Conservation (phyloP, 2,329 filamentous ascomycete genomes). For the Chrysosporium queenslandicum region DNA sequence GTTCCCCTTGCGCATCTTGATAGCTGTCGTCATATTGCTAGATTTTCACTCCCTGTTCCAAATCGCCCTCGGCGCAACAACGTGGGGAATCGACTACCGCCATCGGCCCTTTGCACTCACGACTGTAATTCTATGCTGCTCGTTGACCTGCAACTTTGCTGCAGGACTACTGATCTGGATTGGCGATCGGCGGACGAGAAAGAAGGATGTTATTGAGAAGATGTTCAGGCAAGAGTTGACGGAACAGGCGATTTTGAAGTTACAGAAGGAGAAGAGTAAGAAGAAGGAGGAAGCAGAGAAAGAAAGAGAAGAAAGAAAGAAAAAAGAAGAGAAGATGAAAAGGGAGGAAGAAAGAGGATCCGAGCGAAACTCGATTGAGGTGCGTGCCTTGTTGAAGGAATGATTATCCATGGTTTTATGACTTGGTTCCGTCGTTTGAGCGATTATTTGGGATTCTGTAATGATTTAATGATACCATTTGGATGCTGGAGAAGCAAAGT, state of each 20-base stretch:
- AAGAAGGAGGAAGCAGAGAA: constrained; percentile 26
- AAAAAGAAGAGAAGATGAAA: constrained; percentile 15
- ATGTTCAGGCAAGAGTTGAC: constrained; percentile 70
- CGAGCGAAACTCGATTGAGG: constrained; percentile 11
- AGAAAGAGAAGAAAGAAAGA: constrained; percentile 14
- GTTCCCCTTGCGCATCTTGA: constrained; percentile 63
- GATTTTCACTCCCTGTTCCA: constrained; percentile 73
- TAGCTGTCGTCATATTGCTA: constrained; percentile 67
- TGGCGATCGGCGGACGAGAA: constrained; percentile 65
- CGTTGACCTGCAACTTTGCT: constrained; percentile 65
- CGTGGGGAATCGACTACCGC: constrained; percentile 67
- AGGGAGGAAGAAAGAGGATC: no score
- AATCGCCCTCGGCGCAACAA: constrained; percentile 66
- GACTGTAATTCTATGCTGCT: constrained; percentile 69
- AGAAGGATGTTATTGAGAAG: constrained; percentile 73
- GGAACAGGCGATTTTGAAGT: constrained; percentile 50
- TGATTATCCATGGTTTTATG: background rate
- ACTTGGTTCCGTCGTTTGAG: background rate
- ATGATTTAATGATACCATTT: constrained; percentile 4
- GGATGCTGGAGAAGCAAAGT: background rate
- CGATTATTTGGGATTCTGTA: background rate
- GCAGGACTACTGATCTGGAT: constrained; percentile 67
- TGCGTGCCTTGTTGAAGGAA: background rate
- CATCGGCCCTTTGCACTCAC: constrained; percentile 61
- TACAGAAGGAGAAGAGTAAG: constrained; percentile 43